Percentiles rank a stretch among this genome's conserved stretches.
phyloP scores from a whole-genome alignment of 1,139 yeast species.

The Geotrichum europaeum region DNA sequence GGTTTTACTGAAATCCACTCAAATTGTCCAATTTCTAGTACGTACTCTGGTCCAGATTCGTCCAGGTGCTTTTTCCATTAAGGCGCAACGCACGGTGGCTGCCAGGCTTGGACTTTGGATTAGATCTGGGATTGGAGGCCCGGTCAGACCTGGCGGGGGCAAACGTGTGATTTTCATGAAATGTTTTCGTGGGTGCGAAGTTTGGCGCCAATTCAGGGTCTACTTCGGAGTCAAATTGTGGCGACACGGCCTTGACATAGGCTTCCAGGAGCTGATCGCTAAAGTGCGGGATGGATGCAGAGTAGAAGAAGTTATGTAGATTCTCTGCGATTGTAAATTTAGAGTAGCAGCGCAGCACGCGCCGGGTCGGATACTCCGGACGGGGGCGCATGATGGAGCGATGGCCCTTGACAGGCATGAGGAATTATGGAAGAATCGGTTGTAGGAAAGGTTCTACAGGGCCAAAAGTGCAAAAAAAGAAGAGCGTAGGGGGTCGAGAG shows the following conservation, averaged over 20 bases:
- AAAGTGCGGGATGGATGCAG: slow-evolving; percentile 8
- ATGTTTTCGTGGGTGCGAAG: neutral
- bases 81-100: neutral
- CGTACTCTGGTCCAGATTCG: neutral
- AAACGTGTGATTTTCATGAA: neutral
- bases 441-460: neutral
- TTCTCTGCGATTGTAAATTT: slow-evolving; percentile 7
- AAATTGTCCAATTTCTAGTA: neutral
- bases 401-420: slow-evolving; percentile 12
- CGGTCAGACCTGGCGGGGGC: neutral
- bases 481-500: neutral
- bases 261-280: slow-evolving; percentile 11
- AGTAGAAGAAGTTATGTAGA: slow-evolving; percentile 5
- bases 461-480: neutral
- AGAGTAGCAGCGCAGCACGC: slow-evolving; percentile 11
- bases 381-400: neutral
- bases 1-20: neutral
- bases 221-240: neutral
- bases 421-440: neutral
- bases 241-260: slow-evolving; percentile 13
- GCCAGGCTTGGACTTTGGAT: neutral
- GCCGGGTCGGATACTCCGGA: slow-evolving; percentile 3
- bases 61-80: neutral
- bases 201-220: slow-evolving; percentile 7
- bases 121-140: neutral